Evolutionary conservation across 257 asterid species (phyloP), one percentile per base, ranked within the genome.

Genomic region (Capsicum chinense): DNA sequence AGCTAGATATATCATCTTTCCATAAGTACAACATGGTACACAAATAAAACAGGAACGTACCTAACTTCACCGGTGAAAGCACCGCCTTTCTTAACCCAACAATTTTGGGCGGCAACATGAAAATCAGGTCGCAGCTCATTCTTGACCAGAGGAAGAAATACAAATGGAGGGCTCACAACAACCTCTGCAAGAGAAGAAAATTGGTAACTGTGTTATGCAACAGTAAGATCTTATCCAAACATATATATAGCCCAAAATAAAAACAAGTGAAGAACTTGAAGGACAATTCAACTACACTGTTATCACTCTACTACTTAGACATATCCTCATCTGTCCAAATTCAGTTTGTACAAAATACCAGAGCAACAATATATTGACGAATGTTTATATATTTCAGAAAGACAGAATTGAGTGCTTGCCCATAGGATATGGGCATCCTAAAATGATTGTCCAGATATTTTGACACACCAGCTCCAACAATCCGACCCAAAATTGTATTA

Each of bases 61-160:
- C 99, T 95, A 88, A 97, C 85, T 88, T 97, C 99, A 67, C 99
- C 99, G 0, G 98, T 97, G 91, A 86, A 97, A 87, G 99, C 99
- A 87, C 99, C 99, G 3, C 99, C 98, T 84, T 97, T 95, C 96
- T 91, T 97, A 57, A 97, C 95, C 99, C 99, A 95, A 80, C 98
- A 97, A 79, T 97, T 97, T 89, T 97, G 99, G 76, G 99, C 98
- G 33, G 99, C 99, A 58, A 95, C 96, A 64, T 90, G 94, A 92
- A 95, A 93, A 56, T 95, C 99, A 62, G 97, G 86, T 57, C 98
- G 92, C 85, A 97, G 87, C 48, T 86, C 60, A 76, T 83, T 83
- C 88, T 95, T 93, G 48, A 93, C 98, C 83, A 88, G 9, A 14
- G 97, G 92, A 86, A 97, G 94, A 89, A 91, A 97, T 88, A 97